Percentiles rank a stretch among this genome's conserved stretches.
These are phyloP conservation scores for Paramecium pentaurelia DNA, from an alignment of 73 alveolate genomes.

Conservation along the genomic window DNA sequence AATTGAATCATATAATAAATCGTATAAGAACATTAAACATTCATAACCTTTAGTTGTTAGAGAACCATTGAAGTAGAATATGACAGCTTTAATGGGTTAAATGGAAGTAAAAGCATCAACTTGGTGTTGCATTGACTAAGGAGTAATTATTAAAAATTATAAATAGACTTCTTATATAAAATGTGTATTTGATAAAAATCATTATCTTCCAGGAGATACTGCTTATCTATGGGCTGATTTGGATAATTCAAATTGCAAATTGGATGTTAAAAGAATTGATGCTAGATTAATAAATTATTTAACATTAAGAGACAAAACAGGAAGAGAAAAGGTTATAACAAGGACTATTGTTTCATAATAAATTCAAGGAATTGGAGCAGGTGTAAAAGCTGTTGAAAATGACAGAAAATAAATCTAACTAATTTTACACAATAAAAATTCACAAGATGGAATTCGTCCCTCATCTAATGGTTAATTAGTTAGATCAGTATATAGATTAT, in stretches of 20 bases:
- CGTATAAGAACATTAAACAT: slow-evolving; percentile 4
- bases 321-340: slow-evolving; percentile 30
- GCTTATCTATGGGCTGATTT: slow-evolving; percentile 50
- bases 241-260: slow-evolving; percentile 56
- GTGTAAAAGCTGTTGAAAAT: neutral
- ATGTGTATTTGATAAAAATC: slow-evolving; percentile 53
- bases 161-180: neutral
- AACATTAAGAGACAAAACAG: slow-evolving; percentile 11
- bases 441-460: neutral
- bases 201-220: slow-evolving; percentile 58
- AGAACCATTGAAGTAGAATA: slow-evolving; percentile 43
- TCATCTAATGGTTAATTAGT: slow-evolving; percentile 53
- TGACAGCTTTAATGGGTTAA: slow-evolving; percentile 44
- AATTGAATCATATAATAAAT: slow-evolving; percentile 23
- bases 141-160: neutral
- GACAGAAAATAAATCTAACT: slow-evolving; percentile 40
- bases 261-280: neutral
- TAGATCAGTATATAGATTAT: slow-evolving; percentile 22
- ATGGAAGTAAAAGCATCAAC: slow-evolving; percentile 48
- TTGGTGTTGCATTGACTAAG: slow-evolving; percentile 56
- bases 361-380: slow-evolving; percentile 43
- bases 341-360: neutral
- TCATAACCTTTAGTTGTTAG: slow-evolving; percentile 30
- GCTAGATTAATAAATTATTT: slow-evolving; percentile 26
- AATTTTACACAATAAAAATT: neutral